A percentile compares a stretch with the other conserved stretches of the same genome.
These are phyloP conservation scores for Pisolithus albus DNA, from an alignment of 768 basidiomycete species.

Conservation along the genomic window DNA sequence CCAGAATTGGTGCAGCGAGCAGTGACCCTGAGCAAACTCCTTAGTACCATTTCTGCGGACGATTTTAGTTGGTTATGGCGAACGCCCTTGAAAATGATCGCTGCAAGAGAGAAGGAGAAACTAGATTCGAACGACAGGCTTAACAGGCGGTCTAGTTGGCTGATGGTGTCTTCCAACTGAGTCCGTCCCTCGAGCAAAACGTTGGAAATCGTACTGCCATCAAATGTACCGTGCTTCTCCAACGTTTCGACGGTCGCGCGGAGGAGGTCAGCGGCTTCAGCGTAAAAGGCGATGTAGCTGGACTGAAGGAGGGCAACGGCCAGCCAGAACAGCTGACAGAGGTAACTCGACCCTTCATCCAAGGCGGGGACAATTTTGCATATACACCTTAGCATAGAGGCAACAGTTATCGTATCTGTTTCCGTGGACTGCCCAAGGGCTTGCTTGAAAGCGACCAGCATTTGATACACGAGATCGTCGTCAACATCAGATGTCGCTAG, in stretches of 20 bases:
- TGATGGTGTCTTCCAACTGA: constrained; percentile 58
- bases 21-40: constrained; percentile 58
- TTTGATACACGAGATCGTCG: constrained; percentile 90
- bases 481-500: constrained; percentile 83
- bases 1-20: constrained; percentile 39
- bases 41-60: constrained; percentile 53
- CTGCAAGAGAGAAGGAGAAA: constrained; percentile 77
- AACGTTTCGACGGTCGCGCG: constrained; percentile 59
- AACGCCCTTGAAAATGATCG: constrained; percentile 82
- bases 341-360: constrained; percentile 61
- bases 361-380: constrained; percentile 70
- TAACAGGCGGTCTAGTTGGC: constrained; percentile 65
- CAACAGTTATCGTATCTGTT: constrained; percentile 61
- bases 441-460: constrained; percentile 78
- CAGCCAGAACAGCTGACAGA: constrained; percentile 78
- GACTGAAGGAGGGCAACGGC: constrained; percentile 79
- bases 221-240: constrained; percentile 53
- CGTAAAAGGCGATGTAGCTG: constrained; percentile 62
- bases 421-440: constrained; percentile 64
- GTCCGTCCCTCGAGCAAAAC: constrained; percentile 60
- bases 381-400: constrained; percentile 86
- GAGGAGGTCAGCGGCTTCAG: constrained; percentile 64
- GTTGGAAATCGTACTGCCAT: constrained; percentile 42
- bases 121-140: constrained; percentile 70
- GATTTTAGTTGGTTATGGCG: constrained; percentile 60